Conservation (phyloP, 345 rosid genomes). For the thale cress (Arabidopsis thaliana) region DNA sequence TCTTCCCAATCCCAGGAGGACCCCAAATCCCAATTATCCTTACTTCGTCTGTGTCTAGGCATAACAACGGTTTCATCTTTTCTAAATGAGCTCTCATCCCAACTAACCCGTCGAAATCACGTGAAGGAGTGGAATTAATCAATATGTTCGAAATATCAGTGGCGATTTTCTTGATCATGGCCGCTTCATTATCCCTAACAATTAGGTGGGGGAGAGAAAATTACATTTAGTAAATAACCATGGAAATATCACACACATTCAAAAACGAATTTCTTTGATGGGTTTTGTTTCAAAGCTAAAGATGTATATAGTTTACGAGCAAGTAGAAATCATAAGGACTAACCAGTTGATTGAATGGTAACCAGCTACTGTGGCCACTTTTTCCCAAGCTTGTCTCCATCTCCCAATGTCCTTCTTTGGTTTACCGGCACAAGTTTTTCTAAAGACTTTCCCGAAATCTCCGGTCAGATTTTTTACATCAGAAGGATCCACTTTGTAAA, state of each 20-base stretch:
- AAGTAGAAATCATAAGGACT: too few species aligned
- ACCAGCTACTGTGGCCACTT: too few species aligned
- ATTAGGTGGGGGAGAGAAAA: background rate
- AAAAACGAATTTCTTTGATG: too few species aligned
- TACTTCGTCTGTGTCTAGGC: slow-evolving; percentile 2
- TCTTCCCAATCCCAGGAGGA: slow-evolving; percentile 15
- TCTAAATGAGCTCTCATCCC: slow-evolving; percentile 8
- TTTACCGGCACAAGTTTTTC: background rate
- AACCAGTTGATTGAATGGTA: too few species aligned
- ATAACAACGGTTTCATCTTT: background rate
- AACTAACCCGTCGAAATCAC: background rate
- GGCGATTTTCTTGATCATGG: slow-evolving; percentile 3
- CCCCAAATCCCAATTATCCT: slow-evolving; percentile 20
- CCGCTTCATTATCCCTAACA: slow-evolving; percentile 12
- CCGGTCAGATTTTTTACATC: background rate
- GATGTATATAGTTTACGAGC: too few species aligned
- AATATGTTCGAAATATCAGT: background rate
- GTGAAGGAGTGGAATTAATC: background rate
- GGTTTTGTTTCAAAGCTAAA: too few species aligned
- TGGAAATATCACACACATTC: too few species aligned
- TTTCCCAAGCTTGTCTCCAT: too few species aligned
- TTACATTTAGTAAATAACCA: too few species aligned
- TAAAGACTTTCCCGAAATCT: slow-evolving; percentile 9
- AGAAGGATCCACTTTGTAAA: slow-evolving; percentile 22
- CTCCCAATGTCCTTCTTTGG: background rate